These are phyloP conservation scores for Coniochaeta sp. DNA, from an alignment of 2,329 filamentous ascomycete genomes.

Conservation along the genomic window DNA sequence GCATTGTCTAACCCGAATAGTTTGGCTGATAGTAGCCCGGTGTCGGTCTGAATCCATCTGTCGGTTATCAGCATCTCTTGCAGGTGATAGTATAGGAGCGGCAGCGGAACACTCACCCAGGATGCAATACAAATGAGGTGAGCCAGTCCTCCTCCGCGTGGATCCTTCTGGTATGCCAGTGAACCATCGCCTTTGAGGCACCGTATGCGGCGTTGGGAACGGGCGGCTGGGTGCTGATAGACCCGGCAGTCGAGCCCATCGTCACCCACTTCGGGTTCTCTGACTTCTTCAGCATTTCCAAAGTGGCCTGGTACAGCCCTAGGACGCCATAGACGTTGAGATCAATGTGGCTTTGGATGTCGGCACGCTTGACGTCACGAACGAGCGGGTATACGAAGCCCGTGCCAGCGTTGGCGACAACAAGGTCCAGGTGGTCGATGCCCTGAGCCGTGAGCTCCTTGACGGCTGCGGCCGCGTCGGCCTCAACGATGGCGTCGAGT, in stretches of 20 bases:
- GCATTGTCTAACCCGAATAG: neutral
- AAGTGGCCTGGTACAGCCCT: constrained; percentile 34
- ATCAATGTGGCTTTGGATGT: constrained; percentile 28
- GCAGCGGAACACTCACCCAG: constrained; percentile 13
- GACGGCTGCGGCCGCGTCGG: constrained; percentile 22
- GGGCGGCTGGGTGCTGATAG: constrained; percentile 8
- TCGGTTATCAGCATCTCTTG: neutral
- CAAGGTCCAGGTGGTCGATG: constrained; percentile 37
- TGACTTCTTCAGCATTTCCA: constrained; percentile 26
- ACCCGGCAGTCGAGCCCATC: constrained; percentile 25
- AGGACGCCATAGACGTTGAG: constrained; percentile 35
- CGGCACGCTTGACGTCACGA: constrained; percentile 22
- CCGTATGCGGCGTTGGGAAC: constrained; percentile 32
- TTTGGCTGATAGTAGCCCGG: constrained; percentile 4
- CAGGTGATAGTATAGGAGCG: neutral
- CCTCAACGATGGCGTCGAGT: constrained; percentile 28
- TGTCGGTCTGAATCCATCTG: constrained; percentile 13
- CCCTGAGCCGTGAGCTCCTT: constrained; percentile 22
- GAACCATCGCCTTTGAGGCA: constrained; percentile 29
- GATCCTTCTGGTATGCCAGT: constrained; percentile 23
- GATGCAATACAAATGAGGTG: constrained; percentile 22
- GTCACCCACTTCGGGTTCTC: constrained; percentile 26
- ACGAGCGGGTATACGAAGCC: constrained; percentile 22
- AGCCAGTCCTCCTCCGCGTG: constrained; percentile 24
- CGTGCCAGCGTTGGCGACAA: constrained; percentile 46